A percentile compares a stretch with the other conserved stretches of the same genome.
phyloP scores from a whole-genome alignment of 2,329 filamentous ascomycete genomes.

The Ascochyta koolunga region DNA sequence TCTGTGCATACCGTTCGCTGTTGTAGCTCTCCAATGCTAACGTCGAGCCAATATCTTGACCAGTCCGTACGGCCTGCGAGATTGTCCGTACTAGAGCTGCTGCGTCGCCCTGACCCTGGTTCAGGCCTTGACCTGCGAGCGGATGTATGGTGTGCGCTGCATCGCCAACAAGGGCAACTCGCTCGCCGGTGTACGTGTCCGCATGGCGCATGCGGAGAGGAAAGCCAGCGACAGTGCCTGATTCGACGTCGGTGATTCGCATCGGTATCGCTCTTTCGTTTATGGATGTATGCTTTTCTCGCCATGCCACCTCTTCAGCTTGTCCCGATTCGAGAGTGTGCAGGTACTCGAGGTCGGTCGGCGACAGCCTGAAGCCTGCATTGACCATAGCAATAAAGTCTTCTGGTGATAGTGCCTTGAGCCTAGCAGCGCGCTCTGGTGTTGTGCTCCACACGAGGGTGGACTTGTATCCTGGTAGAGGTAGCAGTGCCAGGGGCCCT shows the following conservation, averaged over 20 bases:
- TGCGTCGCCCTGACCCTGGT: slow-evolving; percentile 89
- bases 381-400: slow-evolving; percentile 91
- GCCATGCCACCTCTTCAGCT: slow-evolving; percentile 84
- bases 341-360: slow-evolving; percentile 83
- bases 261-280: slow-evolving; percentile 63
- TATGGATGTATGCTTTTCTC: slow-evolving; percentile 70
- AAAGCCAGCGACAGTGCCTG: slow-evolving; percentile 83
- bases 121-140: slow-evolving; percentile 90
- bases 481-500: slow-evolving; percentile 89
- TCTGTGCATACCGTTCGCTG: slow-evolving; percentile 79
- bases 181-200: slow-evolving; percentile 88
- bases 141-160: slow-evolving; percentile 96
- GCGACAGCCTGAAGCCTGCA: slow-evolving; percentile 82
- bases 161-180: slow-evolving; percentile 91
- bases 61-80: slow-evolving; percentile 76
- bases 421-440: slow-evolving; percentile 73
- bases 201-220: slow-evolving; percentile 90
- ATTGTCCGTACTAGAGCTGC: slow-evolving; percentile 78
- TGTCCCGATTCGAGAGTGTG: slow-evolving; percentile 63
- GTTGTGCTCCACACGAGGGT: slow-evolving; percentile 96
- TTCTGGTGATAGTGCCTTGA: slow-evolving; percentile 74
- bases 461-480: slow-evolving; percentile 80
- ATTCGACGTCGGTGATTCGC: slow-evolving; percentile 72
- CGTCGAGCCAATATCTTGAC: slow-evolving; percentile 82
- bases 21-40: slow-evolving; percentile 83